phyloP scores from a whole-genome alignment of 1,139 yeast species.

The Pichia sp. region DNA sequence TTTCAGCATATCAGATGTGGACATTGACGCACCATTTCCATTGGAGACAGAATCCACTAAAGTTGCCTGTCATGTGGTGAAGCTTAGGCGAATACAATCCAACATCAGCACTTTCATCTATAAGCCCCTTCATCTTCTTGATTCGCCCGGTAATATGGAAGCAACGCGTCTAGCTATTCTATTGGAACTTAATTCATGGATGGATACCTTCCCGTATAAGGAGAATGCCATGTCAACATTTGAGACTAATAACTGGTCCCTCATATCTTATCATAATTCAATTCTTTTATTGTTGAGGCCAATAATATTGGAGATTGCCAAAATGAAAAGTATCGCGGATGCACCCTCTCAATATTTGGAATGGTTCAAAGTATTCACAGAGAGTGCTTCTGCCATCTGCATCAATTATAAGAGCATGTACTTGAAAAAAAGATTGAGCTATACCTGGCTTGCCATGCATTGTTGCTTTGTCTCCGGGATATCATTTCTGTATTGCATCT shows the following conservation, averaged over 20 bases:
- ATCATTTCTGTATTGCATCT: constrained; percentile 27
- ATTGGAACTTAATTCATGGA: constrained; percentile 28
- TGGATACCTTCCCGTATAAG: constrained; percentile 25
- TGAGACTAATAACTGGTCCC: constrained; percentile 27
- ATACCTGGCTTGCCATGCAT: constrained; percentile 28
- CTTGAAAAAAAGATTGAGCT: constrained; percentile 20
- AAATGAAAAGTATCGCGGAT: constrained; percentile 12
- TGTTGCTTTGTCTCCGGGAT: constrained; percentile 28
- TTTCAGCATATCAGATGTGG: constrained; percentile 22
- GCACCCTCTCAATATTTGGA: constrained; percentile 20
- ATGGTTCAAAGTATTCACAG: constrained; percentile 28
- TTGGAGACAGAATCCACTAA: constrained; percentile 12
- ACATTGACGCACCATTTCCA: constrained; percentile 25
- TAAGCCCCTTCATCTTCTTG: constrained; percentile 20
- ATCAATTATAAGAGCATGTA: constrained; percentile 24
- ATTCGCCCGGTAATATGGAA: constrained; percentile 21
- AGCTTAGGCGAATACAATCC: constrained; percentile 29
- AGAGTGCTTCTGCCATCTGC: constrained; percentile 26
- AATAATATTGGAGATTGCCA: constrained; percentile 24
- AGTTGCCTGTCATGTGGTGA: constrained; percentile 30
- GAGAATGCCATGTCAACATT: constrained; percentile 21
- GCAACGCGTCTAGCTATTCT: constrained; percentile 25
- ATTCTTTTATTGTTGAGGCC: constrained; percentile 26
- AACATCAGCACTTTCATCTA: constrained; percentile 28
- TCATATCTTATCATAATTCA: constrained; percentile 28